These are phyloP conservation scores for Prorocentrum cordatum DNA, from an alignment of 169 alveolate genomes.

Conservation along the genomic window DNA sequence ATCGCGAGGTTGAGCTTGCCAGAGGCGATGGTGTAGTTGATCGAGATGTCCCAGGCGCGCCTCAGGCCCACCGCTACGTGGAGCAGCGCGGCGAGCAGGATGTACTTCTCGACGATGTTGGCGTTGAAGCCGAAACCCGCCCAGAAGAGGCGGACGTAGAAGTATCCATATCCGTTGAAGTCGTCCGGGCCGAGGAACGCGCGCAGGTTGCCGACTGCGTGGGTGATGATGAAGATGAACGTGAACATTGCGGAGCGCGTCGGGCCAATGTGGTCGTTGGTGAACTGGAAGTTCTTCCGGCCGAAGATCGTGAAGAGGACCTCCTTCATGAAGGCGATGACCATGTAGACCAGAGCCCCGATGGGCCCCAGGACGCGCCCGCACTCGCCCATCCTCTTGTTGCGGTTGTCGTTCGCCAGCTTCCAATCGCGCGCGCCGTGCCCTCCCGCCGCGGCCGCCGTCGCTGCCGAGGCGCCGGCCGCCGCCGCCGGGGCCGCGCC, in stretches of 20 bases:
- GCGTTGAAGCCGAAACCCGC: background rate
- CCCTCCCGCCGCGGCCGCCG: no score
- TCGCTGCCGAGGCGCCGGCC: no score
- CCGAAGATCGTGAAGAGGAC: background rate
- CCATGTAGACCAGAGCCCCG: constrained; percentile 6
- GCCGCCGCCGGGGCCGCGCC: no score
- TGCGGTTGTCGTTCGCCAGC: no score
- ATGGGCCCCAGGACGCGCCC: background rate
- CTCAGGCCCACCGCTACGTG: constrained; percentile 44
- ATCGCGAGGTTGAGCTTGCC: constrained; percentile 5
- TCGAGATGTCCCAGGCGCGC: constrained; percentile 60
- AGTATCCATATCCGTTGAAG: constrained; percentile 13
- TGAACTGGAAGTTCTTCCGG: background rate
- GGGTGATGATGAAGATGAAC: constrained; percentile 9
- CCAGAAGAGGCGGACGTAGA: background rate
- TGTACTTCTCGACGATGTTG: constrained; percentile 35
- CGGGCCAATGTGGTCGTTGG: constrained; percentile 8
- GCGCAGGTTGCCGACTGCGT: constrained; percentile 37
- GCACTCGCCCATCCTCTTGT: no score
- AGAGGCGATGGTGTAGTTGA: constrained; percentile 33
- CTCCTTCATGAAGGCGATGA: constrained; percentile 8
- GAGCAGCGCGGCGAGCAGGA: constrained; percentile 38
- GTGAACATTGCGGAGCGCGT: constrained; percentile 27
- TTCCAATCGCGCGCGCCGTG: no score
- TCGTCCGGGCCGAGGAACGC: constrained; percentile 29